Evolutionary conservation across 78 protist genomes (phyloP).

Genomic region (Cavenderia fasciculata): DNA sequence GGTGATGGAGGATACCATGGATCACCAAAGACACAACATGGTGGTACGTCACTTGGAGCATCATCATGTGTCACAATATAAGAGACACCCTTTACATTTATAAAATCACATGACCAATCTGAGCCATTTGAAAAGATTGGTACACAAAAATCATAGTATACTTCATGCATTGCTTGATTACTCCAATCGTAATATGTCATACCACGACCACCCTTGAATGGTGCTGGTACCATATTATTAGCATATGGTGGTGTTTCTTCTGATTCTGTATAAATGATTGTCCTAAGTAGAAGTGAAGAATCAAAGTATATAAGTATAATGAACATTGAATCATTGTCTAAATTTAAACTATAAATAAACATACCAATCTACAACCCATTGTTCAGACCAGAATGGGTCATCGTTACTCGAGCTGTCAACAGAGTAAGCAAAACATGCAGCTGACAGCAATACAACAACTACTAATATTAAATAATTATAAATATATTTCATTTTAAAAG

Average conservation of each 20-base stretch:
- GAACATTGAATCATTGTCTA: background rate
- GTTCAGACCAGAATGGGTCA: background rate
- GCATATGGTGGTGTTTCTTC: background rate
- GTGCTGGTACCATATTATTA: background rate
- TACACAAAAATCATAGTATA: background rate
- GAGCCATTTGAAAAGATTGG: slow-evolving; percentile 1
- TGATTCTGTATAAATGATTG: slow-evolving; percentile 1
- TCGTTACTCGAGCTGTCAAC: no score
- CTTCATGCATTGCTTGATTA: background rate
- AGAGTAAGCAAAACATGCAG: no score
- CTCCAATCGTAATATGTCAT: background rate
- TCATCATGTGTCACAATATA: background rate
- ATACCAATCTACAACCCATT: slow-evolving; percentile 8
- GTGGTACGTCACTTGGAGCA: background rate
- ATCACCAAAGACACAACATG: slow-evolving; percentile 2
- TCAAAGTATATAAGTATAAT: background rate
- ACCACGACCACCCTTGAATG: slow-evolving; percentile 12
- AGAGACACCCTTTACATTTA: background rate
- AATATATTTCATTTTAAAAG: no score
- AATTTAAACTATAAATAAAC: background rate
- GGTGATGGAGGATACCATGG: slow-evolving; percentile 24
- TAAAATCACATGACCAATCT: slow-evolving; percentile 9
- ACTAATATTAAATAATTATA: no score
- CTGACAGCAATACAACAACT: no score
- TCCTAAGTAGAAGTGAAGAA: background rate